A percentile compares a stretch with the other conserved stretches of the same genome.
Conservation (phyloP, 306 rosid genomes). For the Vigna nakashimae region DNA sequence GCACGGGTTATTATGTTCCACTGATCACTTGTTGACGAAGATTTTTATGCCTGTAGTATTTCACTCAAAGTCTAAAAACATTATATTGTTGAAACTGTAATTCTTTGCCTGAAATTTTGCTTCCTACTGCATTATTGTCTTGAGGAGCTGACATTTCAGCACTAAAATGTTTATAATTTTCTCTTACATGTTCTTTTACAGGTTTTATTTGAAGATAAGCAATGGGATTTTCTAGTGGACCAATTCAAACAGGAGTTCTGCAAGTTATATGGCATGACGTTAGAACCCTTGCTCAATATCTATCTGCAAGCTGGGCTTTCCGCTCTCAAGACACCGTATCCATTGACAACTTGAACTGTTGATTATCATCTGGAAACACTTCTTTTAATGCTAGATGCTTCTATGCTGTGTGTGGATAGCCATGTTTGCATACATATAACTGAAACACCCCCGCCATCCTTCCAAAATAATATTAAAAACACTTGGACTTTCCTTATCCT, state of each 20-base stretch:
- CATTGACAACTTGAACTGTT: constrained; percentile 38
- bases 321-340: constrained; percentile 98
- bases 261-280: constrained; percentile 96
- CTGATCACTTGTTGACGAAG: constrained; percentile 10
- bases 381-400: constrained; percentile 12
- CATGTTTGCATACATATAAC: constrained; percentile 25
- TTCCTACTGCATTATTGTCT: constrained; percentile 25
- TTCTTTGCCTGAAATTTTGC: constrained; percentile 20
- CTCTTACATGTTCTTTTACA: constrained; percentile 50
- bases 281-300: constrained; percentile 89
- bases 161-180: constrained; percentile 35
- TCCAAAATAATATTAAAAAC: background rate
- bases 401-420: constrained; percentile 15
- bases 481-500: constrained; percentile 7
- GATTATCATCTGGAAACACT: constrained; percentile 21
- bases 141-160: constrained; percentile 33
- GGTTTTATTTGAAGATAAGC: constrained; percentile 91
- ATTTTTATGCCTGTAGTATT: constrained; percentile 10
- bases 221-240: constrained; percentile 89
- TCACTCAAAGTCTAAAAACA: background rate
- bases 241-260: constrained; percentile 96
- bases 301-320: constrained; percentile 97
- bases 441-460: background rate
- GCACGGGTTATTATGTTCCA: background rate
- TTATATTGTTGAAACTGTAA: constrained; percentile 30